Conservation (phyloP, 805 yeast species). For the Hanseniaspora taiwanica region DNA sequence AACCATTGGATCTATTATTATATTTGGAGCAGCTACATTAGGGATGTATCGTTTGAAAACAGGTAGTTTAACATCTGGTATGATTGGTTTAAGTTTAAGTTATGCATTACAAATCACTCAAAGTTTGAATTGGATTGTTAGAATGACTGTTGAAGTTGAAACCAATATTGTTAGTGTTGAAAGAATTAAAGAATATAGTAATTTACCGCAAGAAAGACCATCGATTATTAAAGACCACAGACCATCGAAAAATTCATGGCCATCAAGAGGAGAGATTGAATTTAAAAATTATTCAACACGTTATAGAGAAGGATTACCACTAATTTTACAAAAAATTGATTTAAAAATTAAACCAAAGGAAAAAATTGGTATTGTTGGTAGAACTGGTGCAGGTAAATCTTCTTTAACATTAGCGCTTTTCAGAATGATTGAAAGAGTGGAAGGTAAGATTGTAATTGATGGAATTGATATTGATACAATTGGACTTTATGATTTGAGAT, state of each 20-base stretch:
- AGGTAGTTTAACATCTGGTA: constrained; percentile 73
- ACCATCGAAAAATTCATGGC: constrained; percentile 60
- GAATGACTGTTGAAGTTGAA: constrained; percentile 98
- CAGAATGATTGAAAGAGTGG: constrained; percentile 67
- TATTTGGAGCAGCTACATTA: constrained; percentile 74
- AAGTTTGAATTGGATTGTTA: constrained; percentile 90
- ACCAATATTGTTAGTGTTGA: constrained; percentile 95
- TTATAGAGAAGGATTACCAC: constrained; percentile 70
- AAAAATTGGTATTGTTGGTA: constrained; percentile 89
- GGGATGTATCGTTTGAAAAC: constrained; percentile 55
- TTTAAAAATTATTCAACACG: constrained; percentile 70
- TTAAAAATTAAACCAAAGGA: constrained; percentile 58
- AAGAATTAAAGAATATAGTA: constrained; percentile 79
- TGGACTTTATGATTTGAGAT: constrained; percentile 69
- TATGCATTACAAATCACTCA: constrained; percentile 91
- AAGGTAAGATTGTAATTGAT: constrained; percentile 64
- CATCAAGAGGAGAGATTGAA: constrained; percentile 49
- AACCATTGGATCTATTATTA: constrained; percentile 78
- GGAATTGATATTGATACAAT: constrained; percentile 48
- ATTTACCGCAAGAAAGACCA: constrained; percentile 77
- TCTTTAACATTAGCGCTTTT: constrained; percentile 74
- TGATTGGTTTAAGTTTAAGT: constrained; percentile 86
- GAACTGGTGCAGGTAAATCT: constrained; percentile 95
- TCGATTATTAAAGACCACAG: constrained; percentile 46
- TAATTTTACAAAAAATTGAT: constrained; percentile 57